These are phyloP conservation scores for Fusarium haematococcum DNA, from an alignment of 2,329 filamentous ascomycete species.

Conservation along the genomic window DNA sequence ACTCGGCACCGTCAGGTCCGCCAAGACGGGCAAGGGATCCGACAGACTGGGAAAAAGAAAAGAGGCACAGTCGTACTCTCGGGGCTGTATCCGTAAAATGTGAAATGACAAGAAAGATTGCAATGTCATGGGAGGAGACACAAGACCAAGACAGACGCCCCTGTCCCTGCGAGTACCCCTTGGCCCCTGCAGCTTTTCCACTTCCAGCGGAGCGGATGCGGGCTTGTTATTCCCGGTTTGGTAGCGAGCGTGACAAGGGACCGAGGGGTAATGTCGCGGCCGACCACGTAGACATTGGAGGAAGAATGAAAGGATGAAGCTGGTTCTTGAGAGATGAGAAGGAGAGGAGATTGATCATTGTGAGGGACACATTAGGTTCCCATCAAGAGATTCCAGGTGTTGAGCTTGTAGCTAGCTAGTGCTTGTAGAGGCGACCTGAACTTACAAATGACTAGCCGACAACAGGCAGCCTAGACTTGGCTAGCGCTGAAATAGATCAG, in stretches of 20 bases:
- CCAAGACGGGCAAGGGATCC: neutral
- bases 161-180: constrained; percentile 20
- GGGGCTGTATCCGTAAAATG: neutral
- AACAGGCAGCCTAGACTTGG: neutral
- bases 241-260: constrained; percentile 3
- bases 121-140: constrained; percentile 1
- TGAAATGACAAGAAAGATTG: neutral
- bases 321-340: neutral
- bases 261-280: neutral
- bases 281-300: neutral
- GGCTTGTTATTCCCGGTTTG: constrained; percentile 27
- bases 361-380: neutral
- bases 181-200: constrained; percentile 13
- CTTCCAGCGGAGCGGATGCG: constrained; percentile 6
- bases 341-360: neutral
- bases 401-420: neutral
- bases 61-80: neutral
- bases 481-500: neutral
- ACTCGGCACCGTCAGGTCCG: neutral
- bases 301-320: neutral
- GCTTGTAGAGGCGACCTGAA: neutral
- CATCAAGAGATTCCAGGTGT: neutral
- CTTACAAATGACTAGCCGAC: constrained; percentile 1
- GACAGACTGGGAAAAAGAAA: neutral
- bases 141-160: neutral